Evolutionary conservation across 2,329 filamentous ascomycete species (phyloP).

Genomic region (Tolypocladium nubicola): DNA sequence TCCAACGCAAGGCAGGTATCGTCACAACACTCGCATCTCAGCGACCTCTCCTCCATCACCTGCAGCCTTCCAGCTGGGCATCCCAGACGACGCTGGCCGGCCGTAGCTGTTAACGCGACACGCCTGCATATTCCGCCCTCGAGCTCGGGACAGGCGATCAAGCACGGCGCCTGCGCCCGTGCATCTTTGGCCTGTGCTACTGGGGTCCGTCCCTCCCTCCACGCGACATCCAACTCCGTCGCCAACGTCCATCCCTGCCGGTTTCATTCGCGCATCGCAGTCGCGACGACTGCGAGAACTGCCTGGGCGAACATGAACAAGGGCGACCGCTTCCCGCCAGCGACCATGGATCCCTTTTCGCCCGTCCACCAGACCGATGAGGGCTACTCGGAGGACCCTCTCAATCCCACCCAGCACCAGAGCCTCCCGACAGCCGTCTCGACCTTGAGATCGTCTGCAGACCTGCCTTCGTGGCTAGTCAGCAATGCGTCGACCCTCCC

Average conservation of each 20-base stretch:
- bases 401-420: constrained; percentile 30
- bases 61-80: neutral
- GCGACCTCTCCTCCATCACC: neutral
- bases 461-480: constrained; percentile 39
- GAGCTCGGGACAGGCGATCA: neutral
- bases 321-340: constrained; percentile 12
- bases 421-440: constrained; percentile 21
- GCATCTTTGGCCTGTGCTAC: neutral
- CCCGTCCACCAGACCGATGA: constrained; percentile 60
- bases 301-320: constrained; percentile 14
- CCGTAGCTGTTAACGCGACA: neutral
- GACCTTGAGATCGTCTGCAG: constrained; percentile 26
- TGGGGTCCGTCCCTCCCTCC: neutral
- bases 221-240: neutral
- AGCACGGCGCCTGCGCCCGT: neutral
- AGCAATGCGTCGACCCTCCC: constrained; percentile 39
- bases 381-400: constrained; percentile 73
- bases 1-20: neutral
- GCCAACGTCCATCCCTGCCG: neutral
- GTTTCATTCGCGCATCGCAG: neutral
- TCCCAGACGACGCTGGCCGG: neutral
- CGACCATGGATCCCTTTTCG: constrained; percentile 33
- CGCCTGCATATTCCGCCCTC: neutral
- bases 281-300: neutral
- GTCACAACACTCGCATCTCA: neutral